Evolutionary conservation across 345 rosid species (phyloP).

Genomic region (Ceriops decandra): DNA sequence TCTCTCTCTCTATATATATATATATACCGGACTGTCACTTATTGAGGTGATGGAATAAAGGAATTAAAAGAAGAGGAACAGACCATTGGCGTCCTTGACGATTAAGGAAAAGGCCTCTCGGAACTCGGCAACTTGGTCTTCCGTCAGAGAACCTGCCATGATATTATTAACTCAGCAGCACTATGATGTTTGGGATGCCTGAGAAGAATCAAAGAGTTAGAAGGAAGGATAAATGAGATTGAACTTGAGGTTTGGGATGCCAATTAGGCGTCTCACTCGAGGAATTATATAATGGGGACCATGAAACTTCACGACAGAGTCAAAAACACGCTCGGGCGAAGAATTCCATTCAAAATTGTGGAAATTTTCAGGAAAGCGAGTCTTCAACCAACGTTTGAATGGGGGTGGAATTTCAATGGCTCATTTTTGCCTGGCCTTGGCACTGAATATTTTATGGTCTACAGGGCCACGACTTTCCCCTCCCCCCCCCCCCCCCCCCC

Average conservation of each 20-base stretch:
- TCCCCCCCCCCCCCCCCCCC: too few species aligned
- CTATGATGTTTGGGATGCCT: not conserved
- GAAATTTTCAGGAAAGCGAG: constrained; percentile 4
- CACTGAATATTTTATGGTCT: too few species aligned
- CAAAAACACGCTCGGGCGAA: not conserved
- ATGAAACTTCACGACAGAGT: too few species aligned
- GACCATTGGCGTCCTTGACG: constrained; percentile 55
- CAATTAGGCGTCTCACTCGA: too few species aligned
- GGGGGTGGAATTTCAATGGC: not conserved
- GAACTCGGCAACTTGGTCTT: constrained; percentile 50
- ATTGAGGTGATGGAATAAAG: too few species aligned
- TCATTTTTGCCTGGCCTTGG: not conserved
- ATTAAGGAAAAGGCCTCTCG: constrained; percentile 52
- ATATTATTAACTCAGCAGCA: too few species aligned
- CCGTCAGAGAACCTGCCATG: constrained; percentile 43
- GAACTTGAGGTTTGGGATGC: too few species aligned
- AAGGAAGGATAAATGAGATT: not conserved
- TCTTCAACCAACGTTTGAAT: not conserved
- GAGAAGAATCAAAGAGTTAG: not conserved
- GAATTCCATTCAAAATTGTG: constrained; percentile 12
- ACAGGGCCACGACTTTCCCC: too few species aligned
- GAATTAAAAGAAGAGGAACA: not conserved
- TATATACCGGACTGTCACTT: not conserved
- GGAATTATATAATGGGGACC: too few species aligned
- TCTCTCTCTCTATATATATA: not conserved